Evolutionary conservation across 2,329 filamentous ascomycete genomes (phyloP).

Genomic region (Exutisphaerella laricina): DNA sequence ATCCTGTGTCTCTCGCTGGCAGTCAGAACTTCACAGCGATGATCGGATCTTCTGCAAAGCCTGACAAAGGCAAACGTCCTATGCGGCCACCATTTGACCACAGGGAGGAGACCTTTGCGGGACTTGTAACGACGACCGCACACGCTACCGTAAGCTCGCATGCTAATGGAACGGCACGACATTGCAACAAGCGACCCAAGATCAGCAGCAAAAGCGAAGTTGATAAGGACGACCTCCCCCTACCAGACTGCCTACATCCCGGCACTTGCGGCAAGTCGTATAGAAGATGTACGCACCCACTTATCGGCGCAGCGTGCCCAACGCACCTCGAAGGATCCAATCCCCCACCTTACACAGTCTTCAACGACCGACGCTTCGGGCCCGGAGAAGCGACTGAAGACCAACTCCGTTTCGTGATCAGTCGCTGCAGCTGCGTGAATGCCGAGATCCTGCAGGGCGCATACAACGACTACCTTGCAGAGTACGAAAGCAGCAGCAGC

Average conservation of each 20-base stretch:
- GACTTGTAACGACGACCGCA: no score
- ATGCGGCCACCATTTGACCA: no score
- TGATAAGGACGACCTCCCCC: neutral
- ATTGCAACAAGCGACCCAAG: neutral
- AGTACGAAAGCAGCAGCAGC: neutral
- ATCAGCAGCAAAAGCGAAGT: neutral
- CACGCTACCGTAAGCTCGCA: no score
- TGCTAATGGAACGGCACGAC: no score
- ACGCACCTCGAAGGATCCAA: neutral
- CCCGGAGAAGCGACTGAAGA: neutral
- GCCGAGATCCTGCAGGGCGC: neutral
- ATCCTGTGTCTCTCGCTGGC: no score
- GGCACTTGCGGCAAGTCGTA: neutral
- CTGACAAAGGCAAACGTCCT: no score
- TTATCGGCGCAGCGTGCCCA: neutral
- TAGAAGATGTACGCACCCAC: neutral
- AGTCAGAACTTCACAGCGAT: no score
- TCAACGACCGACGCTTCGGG: constrained; percentile 1
- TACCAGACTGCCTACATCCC: no score
- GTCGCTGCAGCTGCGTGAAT: constrained; percentile 1
- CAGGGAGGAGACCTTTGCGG: no score
- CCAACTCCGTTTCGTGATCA: constrained; percentile 8
- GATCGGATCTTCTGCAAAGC: no score
- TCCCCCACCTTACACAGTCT: neutral
- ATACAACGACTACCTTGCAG: neutral